These are phyloP conservation scores for Ettlia oleoabundans DNA, from an alignment of 139 green algal species.

Conservation along the genomic window DNA sequence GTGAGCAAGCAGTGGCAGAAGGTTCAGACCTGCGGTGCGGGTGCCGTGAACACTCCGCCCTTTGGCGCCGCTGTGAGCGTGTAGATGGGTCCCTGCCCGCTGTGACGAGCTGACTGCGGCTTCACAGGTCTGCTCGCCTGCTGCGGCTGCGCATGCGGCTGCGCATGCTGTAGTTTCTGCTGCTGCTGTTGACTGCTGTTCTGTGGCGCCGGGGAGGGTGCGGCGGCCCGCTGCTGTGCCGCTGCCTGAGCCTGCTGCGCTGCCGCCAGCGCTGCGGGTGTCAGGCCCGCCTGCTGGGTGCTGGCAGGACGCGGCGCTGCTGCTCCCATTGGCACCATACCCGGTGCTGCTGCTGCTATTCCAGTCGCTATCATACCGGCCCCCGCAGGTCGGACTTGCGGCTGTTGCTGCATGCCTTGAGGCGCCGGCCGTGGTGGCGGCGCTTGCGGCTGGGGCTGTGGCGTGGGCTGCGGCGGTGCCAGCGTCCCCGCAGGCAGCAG, in stretches of 20 bases:
- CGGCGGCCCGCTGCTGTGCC: background rate
- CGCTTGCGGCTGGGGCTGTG: background rate
- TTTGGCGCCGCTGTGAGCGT: constrained; percentile 2
- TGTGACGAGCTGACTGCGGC: constrained; percentile 25
- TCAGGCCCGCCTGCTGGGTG: too few relatives aligned
- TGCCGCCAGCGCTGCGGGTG: background rate
- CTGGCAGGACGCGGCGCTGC: too few relatives aligned
- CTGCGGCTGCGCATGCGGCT: background rate
- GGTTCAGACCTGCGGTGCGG: constrained; percentile 13
- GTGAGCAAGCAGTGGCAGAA: too few relatives aligned
- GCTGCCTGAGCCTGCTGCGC: background rate
- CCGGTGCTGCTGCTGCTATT: background rate
- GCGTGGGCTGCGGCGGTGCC: too few relatives aligned
- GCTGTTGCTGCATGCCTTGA: background rate
- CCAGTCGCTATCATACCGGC: too few relatives aligned
- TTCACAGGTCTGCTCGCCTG: background rate
- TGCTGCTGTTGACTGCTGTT: constrained; percentile 20
- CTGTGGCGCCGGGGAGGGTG: background rate
- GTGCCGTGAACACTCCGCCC: constrained; percentile 7
- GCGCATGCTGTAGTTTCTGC: background rate
- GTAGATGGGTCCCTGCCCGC: constrained; percentile 29
- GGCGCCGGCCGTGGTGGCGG: too few relatives aligned
- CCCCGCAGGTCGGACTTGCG: too few relatives aligned
- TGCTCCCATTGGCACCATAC: background rate
- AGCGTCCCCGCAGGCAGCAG: constrained; percentile 1